Evolutionary conservation across 1,139 yeast species (phyloP), one percentile per base, ranked within the genome.

Genomic region (Blastobotrys buckinghamii): DNA sequence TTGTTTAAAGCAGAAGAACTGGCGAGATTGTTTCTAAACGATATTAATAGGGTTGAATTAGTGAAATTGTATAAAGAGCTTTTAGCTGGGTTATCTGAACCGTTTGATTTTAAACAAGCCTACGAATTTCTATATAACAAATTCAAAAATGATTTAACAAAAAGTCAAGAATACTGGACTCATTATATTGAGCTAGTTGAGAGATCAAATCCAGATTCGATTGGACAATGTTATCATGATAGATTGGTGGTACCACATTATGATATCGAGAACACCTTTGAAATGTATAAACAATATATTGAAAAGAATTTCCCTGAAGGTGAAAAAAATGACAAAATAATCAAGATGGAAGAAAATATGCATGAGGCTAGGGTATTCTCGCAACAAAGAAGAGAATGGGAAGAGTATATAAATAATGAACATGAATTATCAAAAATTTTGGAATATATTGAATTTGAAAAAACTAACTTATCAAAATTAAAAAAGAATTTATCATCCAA

Each of bases 171-270:
- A 3, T 29, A 6, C 9, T 29, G 32, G 32, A 12, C 3, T 6
- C 9, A 29, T 6, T 22, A 22, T 22, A 5, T 22, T 22, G 7
- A 22, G 4, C 24, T 22, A 22, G 24, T n/a, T n/a, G n/a, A n/a
- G n/a, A n/a, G n/a, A n/a, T n/a, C n/a, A n/a, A n/a, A n/a, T n/a
- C n/a, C n/a, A n/a, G n/a, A n/a, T n/a, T n/a, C n/a, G n/a, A n/a
- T n/a, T n/a, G n/a, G n/a, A n/a, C n/a, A n/a, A n/a, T n/a, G n/a
- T 34, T 34, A 72, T 51, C 52, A 66, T 30, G 61, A 67, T 36
- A 59, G 79, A 27, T 61, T 79, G 3, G 53, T 63, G 9, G 58
- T 63, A 36, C 82, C 82, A 0, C 82, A 77, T 57, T 53, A 56
- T 1, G 55, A 62, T 6, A 50, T 79, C 5, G 72, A 71, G 1